Base-by-base conservation (phyloP, 345 rosid genomes). In the Theobroma cacao region DNA sequence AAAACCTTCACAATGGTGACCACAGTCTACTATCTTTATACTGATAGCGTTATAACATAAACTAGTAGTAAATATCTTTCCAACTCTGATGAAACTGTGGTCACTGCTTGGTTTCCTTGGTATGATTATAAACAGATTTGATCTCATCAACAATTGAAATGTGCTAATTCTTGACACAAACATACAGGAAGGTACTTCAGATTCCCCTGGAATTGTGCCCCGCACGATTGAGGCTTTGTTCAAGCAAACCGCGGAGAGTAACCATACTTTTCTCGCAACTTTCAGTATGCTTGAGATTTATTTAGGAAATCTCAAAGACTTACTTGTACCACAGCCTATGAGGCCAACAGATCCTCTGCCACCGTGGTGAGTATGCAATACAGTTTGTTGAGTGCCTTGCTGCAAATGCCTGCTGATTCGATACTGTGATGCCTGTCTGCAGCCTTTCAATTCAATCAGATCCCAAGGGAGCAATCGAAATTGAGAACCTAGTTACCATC, bases 201-300 rank as follows among this genome's bases (percentile, higher is more conserved):
- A 87, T 47, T 83, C 79, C 77, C 93, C 90, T 1, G 98, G 98
- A 48, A 53, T 90, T 5, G 92, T 93, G 76, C 93, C 92, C 22
- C 84, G 91, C 50, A 79, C 90, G 8, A 88, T 93, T 55, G 79
- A 87, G 74, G 90, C 87, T 63, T 69, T 92, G 61, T 84, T 93
- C 77, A 85, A 86, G 78, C 94, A 87, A 82, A 90, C 89, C 22
- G 79, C 36, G 66, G 88, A 82, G 66, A 87, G 90, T 79, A 91
- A 88, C 80, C 86, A 89, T 80, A 66, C 64, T 61, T 86, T 89
- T 82, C 75, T 60, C 55, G 85, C 92, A 81, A 84, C 65, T 13
- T 93, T 90, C 82, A 93, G 98, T 67, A 93, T 93, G 98, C 90
- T 93, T 72, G 97, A 93, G 88, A 88, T 93, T 67, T 93, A 93